A percentile compares a stretch with the other conserved stretches of the same genome.
Evolutionary conservation across 2,329 filamentous ascomycete genomes (phyloP).

Genomic region (Fusarium neocosmosporiellum): DNA sequence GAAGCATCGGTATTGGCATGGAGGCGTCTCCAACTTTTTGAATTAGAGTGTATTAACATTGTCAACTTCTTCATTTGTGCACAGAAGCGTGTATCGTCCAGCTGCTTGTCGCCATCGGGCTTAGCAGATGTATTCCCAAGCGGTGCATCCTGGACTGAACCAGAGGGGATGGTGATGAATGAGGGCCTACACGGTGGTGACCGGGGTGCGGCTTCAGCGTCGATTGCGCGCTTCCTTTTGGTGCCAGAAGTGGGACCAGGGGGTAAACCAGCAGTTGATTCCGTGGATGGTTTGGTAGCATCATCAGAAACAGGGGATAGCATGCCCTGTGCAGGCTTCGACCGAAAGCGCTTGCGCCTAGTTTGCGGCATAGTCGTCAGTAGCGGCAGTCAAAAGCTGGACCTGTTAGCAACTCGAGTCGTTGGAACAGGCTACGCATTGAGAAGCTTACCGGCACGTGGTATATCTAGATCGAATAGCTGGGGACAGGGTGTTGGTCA

Average conservation of each 20-base stretch:
- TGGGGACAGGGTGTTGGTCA: not conserved
- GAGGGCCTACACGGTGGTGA: not conserved
- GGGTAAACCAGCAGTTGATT: not conserved
- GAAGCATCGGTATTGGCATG: conserved; percentile 7
- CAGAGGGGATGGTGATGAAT: not conserved
- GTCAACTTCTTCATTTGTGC: conserved; percentile 14
- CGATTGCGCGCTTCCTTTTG: not conserved
- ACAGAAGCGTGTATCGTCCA: conserved; percentile 13
- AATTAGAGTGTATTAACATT: conserved; percentile 16
- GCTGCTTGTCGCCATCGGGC: not conserved
- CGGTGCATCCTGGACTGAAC: not conserved
- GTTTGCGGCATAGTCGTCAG: not conserved
- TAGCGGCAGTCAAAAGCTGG: not conserved
- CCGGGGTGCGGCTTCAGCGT: not conserved
- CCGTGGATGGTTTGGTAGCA: not conserved
- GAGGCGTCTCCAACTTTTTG: not conserved
- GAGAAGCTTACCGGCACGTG: not conserved
- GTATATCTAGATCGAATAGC: not conserved
- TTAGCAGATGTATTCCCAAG: not conserved
- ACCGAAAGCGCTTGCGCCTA: not conserved
- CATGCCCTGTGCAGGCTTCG: not conserved
- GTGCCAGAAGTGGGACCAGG: not conserved
- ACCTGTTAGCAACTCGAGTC: not conserved
- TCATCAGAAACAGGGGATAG: not conserved
- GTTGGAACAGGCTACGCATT: not conserved